These are phyloP conservation scores for Protoeuglena noctilucae DNA, from an alignment of 139 green algal species.

Conservation along the genomic window DNA sequence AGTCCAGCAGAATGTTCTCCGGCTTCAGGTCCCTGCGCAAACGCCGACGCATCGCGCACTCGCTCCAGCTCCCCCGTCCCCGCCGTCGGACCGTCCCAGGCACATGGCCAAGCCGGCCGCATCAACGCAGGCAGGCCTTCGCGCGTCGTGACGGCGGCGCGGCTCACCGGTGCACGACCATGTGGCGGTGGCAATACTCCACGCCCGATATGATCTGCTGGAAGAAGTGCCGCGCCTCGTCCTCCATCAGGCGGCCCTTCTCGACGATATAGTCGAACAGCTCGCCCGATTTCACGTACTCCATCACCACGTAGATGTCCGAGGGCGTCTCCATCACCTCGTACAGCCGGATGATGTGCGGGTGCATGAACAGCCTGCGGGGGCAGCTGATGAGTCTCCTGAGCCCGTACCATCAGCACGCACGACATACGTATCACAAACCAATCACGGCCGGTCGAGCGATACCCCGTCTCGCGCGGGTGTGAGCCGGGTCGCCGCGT, in stretches of 20 bases:
- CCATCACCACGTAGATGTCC: conserved; percentile 99
- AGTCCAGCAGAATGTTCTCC: conserved; percentile 95
- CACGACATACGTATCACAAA: no score
- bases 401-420: no score
- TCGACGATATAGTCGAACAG: conserved; percentile 99
- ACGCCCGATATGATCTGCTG: conserved; percentile 94
- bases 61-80: no score
- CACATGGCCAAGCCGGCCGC: no score
- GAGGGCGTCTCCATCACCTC: conserved; percentile 91
- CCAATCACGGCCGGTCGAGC: no score
- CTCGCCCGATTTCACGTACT: conserved; percentile 94
- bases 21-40: conserved; percentile 84
- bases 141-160: no score
- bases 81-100: no score
- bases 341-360: conserved; percentile 97
- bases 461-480: no score
- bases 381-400: no score
- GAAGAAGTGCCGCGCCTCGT: conserved; percentile 96
- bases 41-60: no score
- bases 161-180: conserved; percentile 84
- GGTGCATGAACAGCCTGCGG: conserved; percentile 99
- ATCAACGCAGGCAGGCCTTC: no score
- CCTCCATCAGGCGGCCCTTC: conserved; percentile 89
- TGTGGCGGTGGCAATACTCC: conserved; percentile 95
- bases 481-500: no score